Base-by-base conservation (phyloP, 257 asterid genomes). In the Eustoma russellianum region DNA sequence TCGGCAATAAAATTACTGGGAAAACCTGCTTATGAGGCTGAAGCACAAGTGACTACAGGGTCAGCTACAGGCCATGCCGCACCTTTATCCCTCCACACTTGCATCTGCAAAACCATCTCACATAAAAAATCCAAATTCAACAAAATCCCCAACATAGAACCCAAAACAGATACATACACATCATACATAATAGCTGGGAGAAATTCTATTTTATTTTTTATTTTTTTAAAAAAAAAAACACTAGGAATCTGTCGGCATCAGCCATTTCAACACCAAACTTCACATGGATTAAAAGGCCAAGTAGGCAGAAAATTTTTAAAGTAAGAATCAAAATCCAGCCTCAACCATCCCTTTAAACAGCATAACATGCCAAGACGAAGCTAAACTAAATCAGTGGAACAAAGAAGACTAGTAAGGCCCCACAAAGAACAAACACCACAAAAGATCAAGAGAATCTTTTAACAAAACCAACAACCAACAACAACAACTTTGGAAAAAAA, bases 41-140 rank as follows among this genome's bases (percentile, higher is more conserved):
- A 82, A 63, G 97, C 97, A 76, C 98, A 91, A 38, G 95, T 87
- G 66, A 87, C 65, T 54, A 91, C 81, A 3, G 98, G 97, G 62
- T 91, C 87, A 28, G 94, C 95, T 28, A 87, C 88, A 45, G 98
- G 97, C 94, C 96, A 91, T 56, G 98, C 94, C 77, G 90, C 80
- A 68, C 60, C 69, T 55, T 80, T 68, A 48, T 85, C 78, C 69
- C 73, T 84, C 83, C 91, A 76, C 28, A 80, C 59, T 63, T 80
- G 78, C 77, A 77, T 69, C 96, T 91, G 83, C 67, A 59, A 71
- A 55, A 14, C 69, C 64, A 65, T 63, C 77, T 45, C 52, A 47
- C 30, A 53, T 33, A 33, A 59, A 55, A 43, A 40, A 35, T 41
- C n/a, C 43, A 41, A 44, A 9, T 35, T 13, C 17, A 19, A 5